Conservation (phyloP, 2,329 filamentous ascomycete species). For the Aspergillus sp. region DNA sequence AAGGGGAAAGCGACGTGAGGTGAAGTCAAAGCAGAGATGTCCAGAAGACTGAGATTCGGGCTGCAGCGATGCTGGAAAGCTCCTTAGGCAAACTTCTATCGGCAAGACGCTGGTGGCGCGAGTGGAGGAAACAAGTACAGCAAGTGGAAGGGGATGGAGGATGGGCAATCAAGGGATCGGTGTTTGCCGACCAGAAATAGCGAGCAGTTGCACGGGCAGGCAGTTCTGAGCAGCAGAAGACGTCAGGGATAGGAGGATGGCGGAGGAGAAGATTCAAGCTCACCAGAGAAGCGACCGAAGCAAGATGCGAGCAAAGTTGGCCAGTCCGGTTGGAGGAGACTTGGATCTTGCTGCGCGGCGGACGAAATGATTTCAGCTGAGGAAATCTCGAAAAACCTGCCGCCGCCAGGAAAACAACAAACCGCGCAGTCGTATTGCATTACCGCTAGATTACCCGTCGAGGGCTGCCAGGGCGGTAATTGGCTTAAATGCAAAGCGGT, state of each 20-base stretch:
- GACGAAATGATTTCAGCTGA: conserved; percentile 7
- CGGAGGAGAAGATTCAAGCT: neutral
- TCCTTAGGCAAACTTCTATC: conserved; percentile 12
- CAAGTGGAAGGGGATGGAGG: conserved; percentile 5
- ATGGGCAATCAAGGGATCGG: conserved; percentile 14
- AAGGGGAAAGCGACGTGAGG: conserved; percentile 2
- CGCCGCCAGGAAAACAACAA: neutral
- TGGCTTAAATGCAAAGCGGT: neutral
- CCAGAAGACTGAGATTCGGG: neutral
- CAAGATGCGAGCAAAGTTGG: neutral
- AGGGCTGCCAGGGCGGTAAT: neutral
- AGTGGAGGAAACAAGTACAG: conserved; percentile 10
- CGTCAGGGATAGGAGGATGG: neutral
- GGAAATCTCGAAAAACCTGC: conserved; percentile 4
- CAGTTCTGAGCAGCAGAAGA: neutral
- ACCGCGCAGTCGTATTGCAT: neutral
- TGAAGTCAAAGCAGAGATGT: conserved; percentile 2
- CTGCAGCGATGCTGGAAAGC: neutral
- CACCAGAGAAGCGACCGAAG: conserved; percentile 9
- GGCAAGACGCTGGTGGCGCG: conserved; percentile 13
- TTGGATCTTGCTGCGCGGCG: neutral
- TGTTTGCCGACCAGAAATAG: neutral
- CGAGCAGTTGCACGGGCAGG: neutral
- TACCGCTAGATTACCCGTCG: conserved; percentile 2
- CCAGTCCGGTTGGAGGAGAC: neutral